Evolutionary conservation across 1,139 yeast genomes (phyloP), one percentile per base, ranked within the genome.

Genomic region (Candida smagusa): DNA sequence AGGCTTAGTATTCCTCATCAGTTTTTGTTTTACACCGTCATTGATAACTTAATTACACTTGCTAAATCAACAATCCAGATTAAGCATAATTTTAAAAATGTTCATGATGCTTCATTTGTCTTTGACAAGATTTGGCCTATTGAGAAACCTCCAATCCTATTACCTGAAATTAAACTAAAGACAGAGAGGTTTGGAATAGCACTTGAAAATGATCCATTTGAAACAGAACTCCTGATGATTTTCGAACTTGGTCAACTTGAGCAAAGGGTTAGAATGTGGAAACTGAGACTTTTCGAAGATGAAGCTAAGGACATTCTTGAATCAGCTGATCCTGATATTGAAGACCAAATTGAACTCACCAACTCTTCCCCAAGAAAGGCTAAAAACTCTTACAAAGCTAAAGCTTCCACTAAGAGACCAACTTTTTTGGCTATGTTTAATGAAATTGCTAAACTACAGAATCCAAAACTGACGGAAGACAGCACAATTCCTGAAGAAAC

Each of bases 41-140:
- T 83, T 38, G 95, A 85, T 47, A 82, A 82, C 47, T 53, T 79
- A 2, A 73, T 83, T 28, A 79, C 86, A 0, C 61, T 79, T 38
- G 71, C 69, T 41, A 85, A 85, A 53, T 74, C 87, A 0, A 57
- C 76, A 12, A 69, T 66, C 39, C 88, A 83, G 43, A 64, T 84
- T 22, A 54, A 56, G 28, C 63, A 64, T 36, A 81, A 83, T 37
- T 80, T 81, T 42, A 48, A 59, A 13, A 60, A 68, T 34, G 56
- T 76, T 28, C 57, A 63, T 8, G 50, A 58, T 11, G 65, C 71
- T 2, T 54, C 69, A 4, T 52, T 58, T 16, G 74, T 77, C 6
- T 63, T 60, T 38, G 59, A 62, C 11, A 50, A 63, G 26, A 49
- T 70, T 3, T 56, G 56, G 46, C 76, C 74, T 1, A 42, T 38